Base-by-base conservation (phyloP, 345 rosid genomes). In the Hibiscus tridactylites region DNA sequence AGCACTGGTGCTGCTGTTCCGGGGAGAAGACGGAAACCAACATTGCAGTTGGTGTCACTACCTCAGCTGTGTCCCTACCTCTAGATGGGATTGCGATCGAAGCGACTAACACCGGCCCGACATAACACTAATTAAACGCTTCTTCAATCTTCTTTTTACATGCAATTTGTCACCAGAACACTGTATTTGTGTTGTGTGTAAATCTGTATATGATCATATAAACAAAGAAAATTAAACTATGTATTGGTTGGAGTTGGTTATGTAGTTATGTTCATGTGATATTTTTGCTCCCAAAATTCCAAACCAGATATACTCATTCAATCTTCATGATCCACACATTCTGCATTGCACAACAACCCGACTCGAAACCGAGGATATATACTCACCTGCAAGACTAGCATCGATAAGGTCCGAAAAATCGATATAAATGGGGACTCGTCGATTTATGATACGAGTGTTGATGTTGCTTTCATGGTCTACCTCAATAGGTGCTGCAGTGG, bases 31-130 rank as follows among this genome's bases (percentile, higher is more conserved):
- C 26, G 96, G 90, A 16, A 81, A 83, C 63, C 85, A 92, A 24
- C 84, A 54, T 17, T 95, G 99, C 86, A 84, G 63, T 39, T 91
- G 98, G 98, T 94, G 98, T 79, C 97, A 87, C 73, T 91, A 86
- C 78, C 75, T 92, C 47, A 87, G 87, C 64, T 95, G 99, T 61
- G 86, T 95, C 39, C 88, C 97, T 4, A 92, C 93, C n/a, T 83
- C 88, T 21, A 78, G 80, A 35, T 95, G 99, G 97, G 82, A 79
- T 28, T 95, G 99, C 70, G 75, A 85, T 61, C 76, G 66, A 57
- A 66, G 73, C 11, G 58, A 75, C 8, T 71, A 71, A 49, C 50
- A 15, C 50, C 5, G 29, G 8, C 33, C 13, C n/a, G n/a, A n/a
- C n/a, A n/a, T n/a, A n/a, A n/a, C n/a, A n/a, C n/a, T n/a, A n/a